Base-by-base conservation (phyloP, 495 filamentous ascomycete genomes). In the Ascobolus immersus region DNA sequence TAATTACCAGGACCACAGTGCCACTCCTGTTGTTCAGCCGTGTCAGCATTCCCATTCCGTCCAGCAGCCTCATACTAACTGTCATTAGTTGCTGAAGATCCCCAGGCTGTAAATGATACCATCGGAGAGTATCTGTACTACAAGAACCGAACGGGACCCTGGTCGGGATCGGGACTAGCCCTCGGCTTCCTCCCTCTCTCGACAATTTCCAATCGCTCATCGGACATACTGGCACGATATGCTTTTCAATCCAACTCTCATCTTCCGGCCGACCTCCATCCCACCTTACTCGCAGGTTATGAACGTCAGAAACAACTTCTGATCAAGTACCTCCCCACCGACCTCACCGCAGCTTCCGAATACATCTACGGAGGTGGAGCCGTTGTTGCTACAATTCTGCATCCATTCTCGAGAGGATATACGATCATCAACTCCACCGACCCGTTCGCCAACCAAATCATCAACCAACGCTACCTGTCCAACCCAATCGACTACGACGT, bases 1-100 rank as follows among this genome's bases (percentile, higher is more conserved):
- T 18, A 60, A 64, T 33, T 47, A 62, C 13, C 59, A 64, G 32
- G 61, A 62, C 32, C 59, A 62, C 35, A 33, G 55, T 31, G 14
- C 22, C 7, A 25, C 7, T n/a, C 7, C 7, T 7, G n/a, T 25
- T 25, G 22, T n/a, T 7, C n/a, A n/a, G 22, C 7, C 22, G n/a
- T 25, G 7, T n/a, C 7, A 25, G 7, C n/a, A 25, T 25, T 7
- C n/a, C n/a, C 22, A 25, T 7, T 25, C 22, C 22, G 7, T n/a
- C 7, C n/a, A 7, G n/a, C 7, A n/a, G n/a, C 22, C 22, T n/a
- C 22, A n/a, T n/a, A n/a, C n/a, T n/a, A 25, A 25, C 22, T 25
- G 22, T n/a, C 22, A n/a, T 7, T 25, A 25, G 7, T 25, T 25
- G 22, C 7, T n/a, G 7, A 25, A 25, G 22, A 25, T 25, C n/a